Base-by-base conservation (phyloP, 208 protist genomes). In the Trypanosoma melophagium region DNA sequence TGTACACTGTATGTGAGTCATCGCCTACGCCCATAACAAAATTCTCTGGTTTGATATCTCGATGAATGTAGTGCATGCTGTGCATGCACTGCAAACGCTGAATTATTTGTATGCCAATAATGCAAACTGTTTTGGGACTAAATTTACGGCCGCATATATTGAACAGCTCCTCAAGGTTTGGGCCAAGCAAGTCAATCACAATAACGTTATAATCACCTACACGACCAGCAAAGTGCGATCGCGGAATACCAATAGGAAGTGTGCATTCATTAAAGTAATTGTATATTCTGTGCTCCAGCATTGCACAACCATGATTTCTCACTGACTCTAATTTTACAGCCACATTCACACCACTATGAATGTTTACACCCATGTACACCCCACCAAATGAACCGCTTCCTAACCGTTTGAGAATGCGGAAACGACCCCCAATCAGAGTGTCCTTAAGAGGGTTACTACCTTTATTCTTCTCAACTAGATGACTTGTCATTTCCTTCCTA, bases 151-250 rank as follows among this genome's bases (percentile, higher is more conserved):
- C 66, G 71, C 94, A 98, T 54, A 95, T 83, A 40, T 93, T 96
- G 69, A 99, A 99, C 7, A 99, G 76, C 69, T 99, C 98, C 67
- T 99, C 98, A 12, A 99, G 82, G 54, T 83, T 96, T 12, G 98
- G 98, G 0, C 99, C 99, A 0, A 99, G 83, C 10, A 99, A 78
- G 53, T 99, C 98, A 81, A 99, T 99, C 22, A 99, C 98, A 83
- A 99, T 96, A 13, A 99, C 97, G 63, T 99, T 98, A 76, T 99
- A 99, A 44, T 99, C 95, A 1, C 97, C 97, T 41, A 98, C 96
- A 5, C 89, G 52, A 1, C 98, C 98, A 75, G 84, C 99, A 77
- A 95, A 99, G 71, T 92, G 93, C 1, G 99, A 83, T 25, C 87
- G 73, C 0, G 98, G 97, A 25, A 99, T 96, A 31, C 98, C 98